Conservation (phyloP, 31 red algal genomes). For the Asparagopsis taxiformis region DNA sequence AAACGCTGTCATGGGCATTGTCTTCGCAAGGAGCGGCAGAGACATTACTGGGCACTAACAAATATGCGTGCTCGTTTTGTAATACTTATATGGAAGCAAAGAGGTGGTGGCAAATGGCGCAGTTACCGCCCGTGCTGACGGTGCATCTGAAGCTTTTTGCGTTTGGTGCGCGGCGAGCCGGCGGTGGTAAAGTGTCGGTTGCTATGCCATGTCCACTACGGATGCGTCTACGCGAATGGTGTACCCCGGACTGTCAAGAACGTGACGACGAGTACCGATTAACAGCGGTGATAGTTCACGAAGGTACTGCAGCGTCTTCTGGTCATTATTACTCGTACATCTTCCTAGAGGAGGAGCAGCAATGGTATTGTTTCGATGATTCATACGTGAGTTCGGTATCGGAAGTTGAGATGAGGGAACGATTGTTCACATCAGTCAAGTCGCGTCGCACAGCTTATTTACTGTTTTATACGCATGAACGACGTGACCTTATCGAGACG, state of each 20-base stretch:
- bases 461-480: conserved; percentile 53
- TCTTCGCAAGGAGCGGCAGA: conserved; percentile 59
- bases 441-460: conserved; percentile 70
- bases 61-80: conserved; percentile 80
- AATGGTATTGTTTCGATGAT: conserved; percentile 88
- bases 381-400: conserved; percentile 43
- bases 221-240: conserved; percentile 72
- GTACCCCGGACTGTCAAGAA: conserved; percentile 26
- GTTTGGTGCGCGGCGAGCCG: conserved; percentile 28
- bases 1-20: conserved; percentile 74
- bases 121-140: conserved; percentile 77
- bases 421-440: conserved; percentile 58
- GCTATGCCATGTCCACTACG: conserved; percentile 81
- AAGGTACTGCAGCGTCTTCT: conserved; percentile 66
- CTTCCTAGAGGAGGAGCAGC: conserved; percentile 14
- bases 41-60: conserved; percentile 63
- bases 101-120: conserved; percentile 79
- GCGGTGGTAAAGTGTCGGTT: conserved; percentile 73
- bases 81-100: conserved; percentile 87
- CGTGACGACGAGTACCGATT: conserved; percentile 57
- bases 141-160: conserved; percentile 93
- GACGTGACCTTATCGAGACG: background rate
- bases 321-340: conserved; percentile 96
- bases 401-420: conserved; percentile 40
- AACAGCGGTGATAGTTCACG: conserved; percentile 84